phyloP scores from a whole-genome alignment of 2,329 filamentous ascomycete species.

The Pseudopyricularia javanii region DNA sequence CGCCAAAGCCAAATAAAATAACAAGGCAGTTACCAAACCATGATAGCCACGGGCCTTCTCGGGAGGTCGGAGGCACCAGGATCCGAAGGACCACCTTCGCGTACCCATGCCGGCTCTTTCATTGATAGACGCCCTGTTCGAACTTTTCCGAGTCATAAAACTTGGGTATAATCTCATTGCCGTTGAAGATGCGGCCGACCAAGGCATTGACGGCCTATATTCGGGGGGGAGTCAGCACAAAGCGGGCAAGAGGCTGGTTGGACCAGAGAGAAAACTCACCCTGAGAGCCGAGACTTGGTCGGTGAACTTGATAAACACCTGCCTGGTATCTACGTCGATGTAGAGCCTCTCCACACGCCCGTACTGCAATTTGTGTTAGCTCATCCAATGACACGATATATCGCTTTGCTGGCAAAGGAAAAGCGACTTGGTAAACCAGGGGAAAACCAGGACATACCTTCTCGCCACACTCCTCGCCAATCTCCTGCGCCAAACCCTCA shows the following conservation, averaged over 20 bases:
- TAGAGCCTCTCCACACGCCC: constrained; percentile 71
- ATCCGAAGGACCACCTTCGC: neutral
- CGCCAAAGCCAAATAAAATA: too few species aligned
- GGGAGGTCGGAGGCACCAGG: neutral
- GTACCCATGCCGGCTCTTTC: neutral
- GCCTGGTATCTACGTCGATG: constrained; percentile 50
- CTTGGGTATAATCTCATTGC: constrained; percentile 67
- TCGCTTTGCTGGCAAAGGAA: neutral
- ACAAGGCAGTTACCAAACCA: too few species aligned
- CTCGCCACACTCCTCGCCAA: constrained; percentile 83
- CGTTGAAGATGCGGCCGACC: constrained; percentile 78
- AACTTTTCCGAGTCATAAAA: constrained; percentile 81
- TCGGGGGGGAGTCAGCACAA: neutral
- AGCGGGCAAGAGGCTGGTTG: neutral
- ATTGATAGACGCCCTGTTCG: constrained; percentile 35
- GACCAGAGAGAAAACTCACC: constrained; percentile 35
- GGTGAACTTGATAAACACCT: constrained; percentile 91
- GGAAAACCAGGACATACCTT: constrained; percentile 35
- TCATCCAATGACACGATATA: too few species aligned
- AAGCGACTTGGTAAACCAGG: neutral
- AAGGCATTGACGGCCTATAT: constrained; percentile 75
- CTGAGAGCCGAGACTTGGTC: constrained; percentile 72
- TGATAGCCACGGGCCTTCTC: too few species aligned
- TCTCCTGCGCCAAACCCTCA: constrained; percentile 73
- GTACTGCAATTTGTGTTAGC: constrained; percentile 40